Percentiles rank a stretch among this genome's conserved stretches.
Evolutionary conservation across 306 rosid genomes (phyloP).

Genomic region (Vigna mungo): DNA sequence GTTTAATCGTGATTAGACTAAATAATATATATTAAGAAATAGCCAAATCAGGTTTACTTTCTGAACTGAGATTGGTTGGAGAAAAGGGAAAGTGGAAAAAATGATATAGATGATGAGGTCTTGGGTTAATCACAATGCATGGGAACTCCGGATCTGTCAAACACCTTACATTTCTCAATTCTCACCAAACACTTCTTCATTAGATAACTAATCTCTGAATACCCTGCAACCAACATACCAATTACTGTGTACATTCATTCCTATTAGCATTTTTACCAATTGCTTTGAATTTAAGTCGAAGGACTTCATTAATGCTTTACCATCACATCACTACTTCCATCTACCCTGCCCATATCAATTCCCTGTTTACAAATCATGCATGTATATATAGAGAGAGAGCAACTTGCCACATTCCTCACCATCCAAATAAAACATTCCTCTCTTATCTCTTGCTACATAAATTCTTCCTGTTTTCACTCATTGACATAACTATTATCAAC

Average conservation of each 20-base stretch:
- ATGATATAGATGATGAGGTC: background rate
- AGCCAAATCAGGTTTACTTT: background rate
- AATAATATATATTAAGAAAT: background rate
- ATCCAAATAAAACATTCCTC: constrained; percentile 28
- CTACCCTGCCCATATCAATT: background rate
- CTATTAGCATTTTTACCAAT: background rate
- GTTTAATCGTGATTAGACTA: background rate
- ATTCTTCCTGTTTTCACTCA: background rate
- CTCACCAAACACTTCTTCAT: constrained; percentile 47
- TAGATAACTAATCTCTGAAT: background rate
- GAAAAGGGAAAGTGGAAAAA: background rate
- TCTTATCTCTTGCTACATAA: constrained; percentile 27
- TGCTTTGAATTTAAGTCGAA: constrained; percentile 61
- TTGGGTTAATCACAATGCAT: constrained; percentile 7
- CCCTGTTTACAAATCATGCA: background rate
- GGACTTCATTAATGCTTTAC: constrained; percentile 40
- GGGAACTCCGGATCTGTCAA: constrained; percentile 15
- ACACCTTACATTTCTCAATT: constrained; percentile 26
- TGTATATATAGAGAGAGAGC: constrained; percentile 41
- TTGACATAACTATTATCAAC: constrained; percentile 2
- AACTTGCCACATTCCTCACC: constrained; percentile 30
- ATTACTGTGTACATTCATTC: constrained; percentile 31
- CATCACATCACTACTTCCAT: constrained; percentile 46
- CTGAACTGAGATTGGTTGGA: background rate
- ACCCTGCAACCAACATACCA: constrained; percentile 7